phyloP scores from a whole-genome alignment of 2,329 filamentous ascomycete genomes.

The Aspergillus puulaauensis region DNA sequence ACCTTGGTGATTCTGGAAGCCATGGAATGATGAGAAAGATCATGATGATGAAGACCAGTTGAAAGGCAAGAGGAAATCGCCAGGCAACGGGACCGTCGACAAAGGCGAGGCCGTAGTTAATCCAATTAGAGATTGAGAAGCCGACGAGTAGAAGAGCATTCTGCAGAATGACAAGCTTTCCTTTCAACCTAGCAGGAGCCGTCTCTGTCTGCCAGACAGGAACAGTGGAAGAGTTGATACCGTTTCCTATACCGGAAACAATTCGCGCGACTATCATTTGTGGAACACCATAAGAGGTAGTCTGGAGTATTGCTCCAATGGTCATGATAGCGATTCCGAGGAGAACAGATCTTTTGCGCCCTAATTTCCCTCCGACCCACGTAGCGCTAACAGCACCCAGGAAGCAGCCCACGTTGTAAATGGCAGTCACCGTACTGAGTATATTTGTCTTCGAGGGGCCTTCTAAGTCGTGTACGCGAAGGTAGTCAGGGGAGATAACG shows the following conservation, averaged over 20 bases:
- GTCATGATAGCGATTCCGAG: constrained; percentile 40
- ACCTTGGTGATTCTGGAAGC: constrained; percentile 14
- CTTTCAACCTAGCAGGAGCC: constrained; percentile 36
- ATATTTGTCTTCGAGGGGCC: constrained; percentile 2
- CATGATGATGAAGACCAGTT: constrained; percentile 11
- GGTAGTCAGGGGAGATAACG: constrained; percentile 7
- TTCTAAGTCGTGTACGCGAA: constrained; percentile 6
- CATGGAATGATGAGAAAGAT: constrained; percentile 3
- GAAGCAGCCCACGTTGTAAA: constrained; percentile 29
- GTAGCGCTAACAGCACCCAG: constrained; percentile 45
- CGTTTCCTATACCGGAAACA: constrained; percentile 47
- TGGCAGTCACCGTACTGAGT: constrained; percentile 11
- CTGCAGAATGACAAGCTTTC: constrained; percentile 50
- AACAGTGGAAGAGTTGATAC: constrained; percentile 52
- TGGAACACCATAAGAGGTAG: constrained; percentile 43
- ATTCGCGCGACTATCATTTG: constrained; percentile 54
- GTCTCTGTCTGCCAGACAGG: constrained; percentile 32
- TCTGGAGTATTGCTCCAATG: constrained; percentile 50
- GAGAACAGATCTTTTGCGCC: constrained; percentile 42
- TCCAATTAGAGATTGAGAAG: constrained; percentile 9
- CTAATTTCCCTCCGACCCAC: constrained; percentile 45
- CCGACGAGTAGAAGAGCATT: constrained; percentile 16
- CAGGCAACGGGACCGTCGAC: constrained; percentile 3
- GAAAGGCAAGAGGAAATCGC: constrained; percentile 15
- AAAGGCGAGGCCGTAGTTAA: constrained; percentile 11